phyloP scores from a whole-genome alignment of 345 rosid genomes.

The Arabidopsis suecica region DNA sequence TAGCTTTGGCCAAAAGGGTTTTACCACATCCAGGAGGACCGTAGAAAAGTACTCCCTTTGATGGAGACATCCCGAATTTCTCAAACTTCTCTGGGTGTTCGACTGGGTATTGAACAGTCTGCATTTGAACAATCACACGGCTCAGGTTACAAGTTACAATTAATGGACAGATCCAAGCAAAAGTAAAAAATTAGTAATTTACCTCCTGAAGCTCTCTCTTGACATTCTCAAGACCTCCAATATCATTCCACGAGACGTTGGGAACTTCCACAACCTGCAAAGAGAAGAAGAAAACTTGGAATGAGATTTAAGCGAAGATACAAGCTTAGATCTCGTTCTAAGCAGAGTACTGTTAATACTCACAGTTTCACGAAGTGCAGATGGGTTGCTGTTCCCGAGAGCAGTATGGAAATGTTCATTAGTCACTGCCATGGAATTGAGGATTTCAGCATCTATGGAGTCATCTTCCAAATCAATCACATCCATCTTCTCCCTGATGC shows the following conservation, averaged over 20 bases:
- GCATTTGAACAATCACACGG: conserved; percentile 32
- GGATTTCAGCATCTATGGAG: conserved; percentile 92
- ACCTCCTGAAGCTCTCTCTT: conserved; percentile 99
- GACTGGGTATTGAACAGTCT: conserved; percentile 99
- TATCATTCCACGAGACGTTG: conserved; percentile 87
- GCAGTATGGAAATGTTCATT: conserved; percentile 97
- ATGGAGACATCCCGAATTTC: conserved; percentile 99
- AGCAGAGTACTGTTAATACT: conserved; percentile 41
- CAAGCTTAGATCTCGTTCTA: conserved; percentile 3
- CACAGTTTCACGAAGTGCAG: conserved; percentile 89
- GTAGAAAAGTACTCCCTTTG: conserved; percentile 95
- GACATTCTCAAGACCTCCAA: conserved; percentile 96
- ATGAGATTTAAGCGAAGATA: not conserved
- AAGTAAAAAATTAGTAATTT: conserved; percentile 2
- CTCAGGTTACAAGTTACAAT: conserved; percentile 15
- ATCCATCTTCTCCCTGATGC: conserved; percentile 99
- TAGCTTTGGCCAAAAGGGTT: conserved; percentile 96
- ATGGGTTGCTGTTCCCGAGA: conserved; percentile 88
- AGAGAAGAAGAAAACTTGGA: not conserved
- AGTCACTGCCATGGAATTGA: conserved; percentile 93
- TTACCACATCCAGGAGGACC: conserved; percentile 99
- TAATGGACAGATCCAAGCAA: conserved; percentile 16
- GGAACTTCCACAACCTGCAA: conserved; percentile 96
- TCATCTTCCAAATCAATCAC: conserved; percentile 98
- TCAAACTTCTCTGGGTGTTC: conserved; percentile 99